A percentile compares a stretch with the other conserved stretches of the same genome.
Evolutionary conservation across 441 rosid genomes (phyloP).

Genomic region (Kokia cookei): DNA sequence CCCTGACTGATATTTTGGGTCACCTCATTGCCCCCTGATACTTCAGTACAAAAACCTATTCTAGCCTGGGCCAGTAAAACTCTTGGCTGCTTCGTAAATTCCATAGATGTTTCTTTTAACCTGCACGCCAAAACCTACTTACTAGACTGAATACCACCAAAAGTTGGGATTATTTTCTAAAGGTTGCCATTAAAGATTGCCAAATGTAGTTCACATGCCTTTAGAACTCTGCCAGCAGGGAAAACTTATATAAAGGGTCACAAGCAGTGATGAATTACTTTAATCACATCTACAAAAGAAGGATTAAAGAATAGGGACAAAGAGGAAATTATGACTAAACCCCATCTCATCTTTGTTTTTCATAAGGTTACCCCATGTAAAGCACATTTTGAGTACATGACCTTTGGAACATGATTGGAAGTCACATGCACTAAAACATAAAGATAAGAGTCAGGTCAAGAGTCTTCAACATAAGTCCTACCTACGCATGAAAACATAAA

Average conservation of each 20-base stretch:
- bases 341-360: background rate
- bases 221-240: background rate
- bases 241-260: background rate
- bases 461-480: background rate
- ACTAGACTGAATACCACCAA: background rate
- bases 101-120: background rate
- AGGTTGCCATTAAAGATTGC: background rate
- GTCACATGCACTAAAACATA: background rate
- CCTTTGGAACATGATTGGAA: background rate
- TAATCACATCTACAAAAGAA: background rate
- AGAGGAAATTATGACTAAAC: background rate
- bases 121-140: background rate
- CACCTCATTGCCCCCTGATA: background rate
- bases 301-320: background rate
- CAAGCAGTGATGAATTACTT: background rate
- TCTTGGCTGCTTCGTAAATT: background rate
- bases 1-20: background rate
- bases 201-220: background rate
- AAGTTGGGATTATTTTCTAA: background rate
- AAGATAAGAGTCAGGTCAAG: background rate
- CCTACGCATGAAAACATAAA: background rate
- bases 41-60: background rate
- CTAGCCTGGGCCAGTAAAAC: background rate
- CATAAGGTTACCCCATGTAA: background rate
- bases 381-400: background rate